Percentiles rank a stretch among this genome's conserved stretches.
Conservation (phyloP, 257 asterid genomes). For the Penstemon newberryi region DNA sequence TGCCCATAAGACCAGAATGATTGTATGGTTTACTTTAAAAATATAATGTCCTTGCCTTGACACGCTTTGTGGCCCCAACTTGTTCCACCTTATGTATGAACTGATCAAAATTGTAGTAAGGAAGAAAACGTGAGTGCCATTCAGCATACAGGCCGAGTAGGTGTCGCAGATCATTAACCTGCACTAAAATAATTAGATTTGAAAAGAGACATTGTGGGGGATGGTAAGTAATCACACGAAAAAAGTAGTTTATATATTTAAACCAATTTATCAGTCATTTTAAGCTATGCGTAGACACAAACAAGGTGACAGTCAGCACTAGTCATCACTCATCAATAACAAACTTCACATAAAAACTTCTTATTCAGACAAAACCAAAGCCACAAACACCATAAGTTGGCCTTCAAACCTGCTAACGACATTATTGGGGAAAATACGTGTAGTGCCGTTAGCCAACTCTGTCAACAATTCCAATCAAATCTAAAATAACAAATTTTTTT, state of each 20-base stretch:
- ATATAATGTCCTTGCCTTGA: constrained; percentile 56
- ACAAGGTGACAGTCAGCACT: neutral
- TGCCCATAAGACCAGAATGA: no score
- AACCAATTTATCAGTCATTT: neutral
- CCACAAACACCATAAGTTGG: neutral
- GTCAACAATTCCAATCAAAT: neutral
- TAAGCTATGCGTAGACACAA: neutral
- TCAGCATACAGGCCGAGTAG: constrained; percentile 80
- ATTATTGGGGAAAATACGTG: neutral
- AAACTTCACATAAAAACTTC: constrained; percentile 1
- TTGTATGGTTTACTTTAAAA: no score
- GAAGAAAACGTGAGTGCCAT: constrained; percentile 81
- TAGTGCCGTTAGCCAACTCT: neutral
- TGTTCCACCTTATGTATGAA: constrained; percentile 83
- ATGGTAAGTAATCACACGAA: neutral
- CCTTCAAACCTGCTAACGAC: neutral
- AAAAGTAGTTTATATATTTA: neutral
- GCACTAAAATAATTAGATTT: constrained; percentile 23
- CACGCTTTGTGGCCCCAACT: constrained; percentile 69
- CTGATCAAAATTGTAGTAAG: constrained; percentile 76
- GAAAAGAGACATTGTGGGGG: neutral
- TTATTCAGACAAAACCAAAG: neutral
- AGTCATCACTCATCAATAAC: neutral
- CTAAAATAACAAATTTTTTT: neutral
- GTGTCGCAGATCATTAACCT: constrained; percentile 76